phyloP scores from a whole-genome alignment of 2,329 filamentous ascomycete genomes.

The Botrytis fragariae region DNA sequence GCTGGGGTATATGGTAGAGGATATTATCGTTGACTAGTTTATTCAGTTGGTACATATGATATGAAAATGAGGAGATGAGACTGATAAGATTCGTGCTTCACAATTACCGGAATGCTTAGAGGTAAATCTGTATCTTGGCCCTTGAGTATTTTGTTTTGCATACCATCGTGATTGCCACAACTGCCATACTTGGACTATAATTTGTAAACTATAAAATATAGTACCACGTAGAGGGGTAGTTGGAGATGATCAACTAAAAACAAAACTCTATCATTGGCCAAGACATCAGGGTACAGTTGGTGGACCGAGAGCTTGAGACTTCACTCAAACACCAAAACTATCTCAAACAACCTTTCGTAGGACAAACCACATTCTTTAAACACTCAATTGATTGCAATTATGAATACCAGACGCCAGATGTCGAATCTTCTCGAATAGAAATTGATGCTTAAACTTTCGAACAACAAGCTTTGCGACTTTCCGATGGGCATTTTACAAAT shows the following conservation, averaged over 20 bases:
- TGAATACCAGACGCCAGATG: not conserved
- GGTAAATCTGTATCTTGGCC: not conserved
- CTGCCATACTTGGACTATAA: not conserved
- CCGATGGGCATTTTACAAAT: slow-evolving; percentile 16
- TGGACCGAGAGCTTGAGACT: slow-evolving; percentile 14
- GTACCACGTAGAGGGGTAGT: not conserved
- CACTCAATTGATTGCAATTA: not conserved
- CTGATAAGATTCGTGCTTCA: not conserved
- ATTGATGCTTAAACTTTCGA: not conserved
- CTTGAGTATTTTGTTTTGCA: not conserved
- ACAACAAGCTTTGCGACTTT: not conserved
- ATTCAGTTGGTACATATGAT: slow-evolving; percentile 1
- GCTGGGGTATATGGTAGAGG: not conserved
- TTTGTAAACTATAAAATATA: not conserved
- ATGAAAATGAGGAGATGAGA: not conserved
- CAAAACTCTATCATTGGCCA: slow-evolving; percentile 19
- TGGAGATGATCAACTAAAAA: not conserved
- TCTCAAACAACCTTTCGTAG: not conserved
- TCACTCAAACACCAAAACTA: slow-evolving; percentile 16
- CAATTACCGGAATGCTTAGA: not conserved
- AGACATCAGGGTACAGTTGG: slow-evolving; percentile 11
- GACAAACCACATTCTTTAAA: slow-evolving; percentile 2
- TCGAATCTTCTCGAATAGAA: not conserved
- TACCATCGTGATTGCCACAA: slow-evolving; percentile 4
- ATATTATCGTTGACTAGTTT: slow-evolving; percentile 1